Base-by-base conservation (phyloP, 129 eudicot species). In the Glebionis coronaria region DNA sequence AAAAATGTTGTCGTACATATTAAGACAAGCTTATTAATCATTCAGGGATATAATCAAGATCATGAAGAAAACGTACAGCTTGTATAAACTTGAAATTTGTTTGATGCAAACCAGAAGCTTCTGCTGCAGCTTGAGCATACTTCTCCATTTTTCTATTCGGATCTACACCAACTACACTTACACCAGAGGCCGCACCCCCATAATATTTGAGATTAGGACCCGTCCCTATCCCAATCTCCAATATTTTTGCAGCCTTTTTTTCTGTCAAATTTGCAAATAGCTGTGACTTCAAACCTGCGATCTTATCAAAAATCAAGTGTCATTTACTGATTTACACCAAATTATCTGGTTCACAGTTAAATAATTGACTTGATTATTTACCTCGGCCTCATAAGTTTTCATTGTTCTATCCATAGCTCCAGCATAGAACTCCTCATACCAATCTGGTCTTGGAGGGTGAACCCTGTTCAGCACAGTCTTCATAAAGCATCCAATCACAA, bases 361-460 rank as follows among this genome's bases (percentile, higher is more conserved):
- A 42, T 44, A 13, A 51, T 52, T 6, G 15, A 63, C 62, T 19
- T 21, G 19, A 61, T 29, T 66, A 46, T 88, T 54, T 65, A 92
- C 98, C 95, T 92, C 89, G 3, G 84, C 84, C 76, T 92, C 98
- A 27, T 92, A 92, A 52, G 87, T 64, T 73, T 74, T 84, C 90
- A 78, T 92, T 56, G 73, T 31, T 20, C 47, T 80, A 70, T 84
- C 84, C 87, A 88, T 67, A 40, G 83, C 84, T 38, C 58, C 79
- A 66, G 98, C 98, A 70, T 83, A 92, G 7, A 92, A 84, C 82
- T 92, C 96, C 78, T 92, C 96, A 15, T 92, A 92, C 95, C 98
- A 92, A 69, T 88, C 98, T 2, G 98, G 87, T 67, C 85, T 83
- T 44, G 91, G 87, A 76, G 98, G 98, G 67, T 81, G 98, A 81